Evolutionary conservation across 306 rosid species (phyloP).

Genomic region (Fragaria vesca): DNA sequence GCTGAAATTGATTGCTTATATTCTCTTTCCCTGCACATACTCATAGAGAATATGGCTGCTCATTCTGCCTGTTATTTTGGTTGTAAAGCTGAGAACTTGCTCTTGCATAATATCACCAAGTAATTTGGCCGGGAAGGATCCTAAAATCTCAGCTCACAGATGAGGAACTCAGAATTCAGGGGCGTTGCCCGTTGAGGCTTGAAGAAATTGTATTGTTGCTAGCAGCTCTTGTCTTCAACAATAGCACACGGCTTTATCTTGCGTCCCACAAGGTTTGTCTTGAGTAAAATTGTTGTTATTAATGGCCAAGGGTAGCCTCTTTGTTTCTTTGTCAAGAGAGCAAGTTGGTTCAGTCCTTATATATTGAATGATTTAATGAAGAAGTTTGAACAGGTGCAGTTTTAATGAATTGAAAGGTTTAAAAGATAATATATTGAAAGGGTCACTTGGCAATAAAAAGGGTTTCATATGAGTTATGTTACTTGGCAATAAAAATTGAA

Average conservation of each 20-base stretch:
- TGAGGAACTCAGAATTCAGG: conserved; percentile 77
- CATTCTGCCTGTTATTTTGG: conserved; percentile 99
- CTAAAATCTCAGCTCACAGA: conserved; percentile 90
- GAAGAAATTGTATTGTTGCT: conserved; percentile 91
- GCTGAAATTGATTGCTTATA: conserved; percentile 17
- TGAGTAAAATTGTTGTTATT: background rate
- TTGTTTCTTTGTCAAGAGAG: background rate
- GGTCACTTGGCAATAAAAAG: no score
- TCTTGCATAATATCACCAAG: conserved; percentile 85
- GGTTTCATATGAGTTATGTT: background rate
- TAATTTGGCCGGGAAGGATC: conserved; percentile 95
- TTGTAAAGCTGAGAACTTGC: conserved; percentile 86
- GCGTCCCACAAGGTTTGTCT: conserved; percentile 85
- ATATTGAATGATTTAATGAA: no score
- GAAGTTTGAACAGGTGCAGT: no score
- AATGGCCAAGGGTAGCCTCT: background rate
- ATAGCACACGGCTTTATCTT: conserved; percentile 80
- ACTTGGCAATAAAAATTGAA: background rate
- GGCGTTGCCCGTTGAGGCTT: conserved; percentile 96
- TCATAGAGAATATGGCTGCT: conserved; percentile 93
- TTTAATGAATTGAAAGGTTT: no score
- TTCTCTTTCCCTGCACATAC: background rate
- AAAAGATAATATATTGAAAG: no score
- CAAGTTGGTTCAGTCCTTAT: no score
- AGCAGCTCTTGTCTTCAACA: conserved; percentile 86